Percentiles rank a stretch among this genome's conserved stretches.
Evolutionary conservation across 441 rosid species (phyloP).

Genomic region (Populus hybrid): DNA sequence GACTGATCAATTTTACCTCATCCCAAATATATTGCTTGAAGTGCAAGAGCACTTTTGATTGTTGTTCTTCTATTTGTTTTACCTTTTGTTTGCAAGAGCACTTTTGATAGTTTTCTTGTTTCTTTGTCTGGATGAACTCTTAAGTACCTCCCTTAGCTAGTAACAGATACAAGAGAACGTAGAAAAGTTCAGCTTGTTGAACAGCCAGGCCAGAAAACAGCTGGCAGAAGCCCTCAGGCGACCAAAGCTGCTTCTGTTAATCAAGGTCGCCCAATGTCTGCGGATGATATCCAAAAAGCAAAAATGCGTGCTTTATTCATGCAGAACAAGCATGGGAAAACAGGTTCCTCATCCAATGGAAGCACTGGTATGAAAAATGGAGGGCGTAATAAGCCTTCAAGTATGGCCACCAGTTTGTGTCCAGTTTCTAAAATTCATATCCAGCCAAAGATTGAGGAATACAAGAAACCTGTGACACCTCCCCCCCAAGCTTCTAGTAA

Average conservation of each 20-base stretch:
- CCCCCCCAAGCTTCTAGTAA: slow-evolving; percentile 27
- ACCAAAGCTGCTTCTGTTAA: slow-evolving; percentile 48
- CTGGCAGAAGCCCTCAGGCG: slow-evolving; percentile 66
- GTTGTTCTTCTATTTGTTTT: not conserved
- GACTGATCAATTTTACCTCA: not conserved
- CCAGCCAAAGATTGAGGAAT: slow-evolving; percentile 45
- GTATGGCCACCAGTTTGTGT: slow-evolving; percentile 27
- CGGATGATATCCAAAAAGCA: slow-evolving; percentile 98
- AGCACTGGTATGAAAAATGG: slow-evolving; percentile 41
- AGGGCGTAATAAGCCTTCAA: slow-evolving; percentile 18
- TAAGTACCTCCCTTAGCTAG: slow-evolving; percentile 54
- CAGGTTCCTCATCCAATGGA: slow-evolving; percentile 44
- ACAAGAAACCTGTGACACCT: slow-evolving; percentile 34
- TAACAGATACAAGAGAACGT: slow-evolving; percentile 77
- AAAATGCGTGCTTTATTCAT: slow-evolving; percentile 84
- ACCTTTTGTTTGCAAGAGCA: too few relatives aligned
- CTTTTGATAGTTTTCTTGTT: not conserved
- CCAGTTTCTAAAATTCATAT: slow-evolving; percentile 30
- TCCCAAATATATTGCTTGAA: not conserved
- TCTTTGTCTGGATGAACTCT: not conserved
- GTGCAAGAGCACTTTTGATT: not conserved
- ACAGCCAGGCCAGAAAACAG: slow-evolving; percentile 86
- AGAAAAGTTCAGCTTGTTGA: slow-evolving; percentile 95
- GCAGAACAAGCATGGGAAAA: slow-evolving; percentile 76
- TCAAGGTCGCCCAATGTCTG: slow-evolving; percentile 94